Evolutionary conservation across 352 stramenopile species (phyloP).

Genomic region (Phytophthora palmivora): DNA sequence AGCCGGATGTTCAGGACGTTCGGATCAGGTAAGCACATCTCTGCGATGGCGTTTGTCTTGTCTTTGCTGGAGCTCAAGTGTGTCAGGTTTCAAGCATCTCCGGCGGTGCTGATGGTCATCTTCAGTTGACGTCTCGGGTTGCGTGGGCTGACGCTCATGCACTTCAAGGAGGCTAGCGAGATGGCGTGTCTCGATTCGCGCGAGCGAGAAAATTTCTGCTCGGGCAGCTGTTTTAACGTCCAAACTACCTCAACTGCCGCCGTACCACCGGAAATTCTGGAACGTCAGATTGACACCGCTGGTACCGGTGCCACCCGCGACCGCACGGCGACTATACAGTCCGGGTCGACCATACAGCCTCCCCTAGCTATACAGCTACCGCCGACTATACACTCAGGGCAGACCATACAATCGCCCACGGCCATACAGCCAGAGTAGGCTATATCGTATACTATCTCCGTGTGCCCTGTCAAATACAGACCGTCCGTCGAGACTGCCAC

Average conservation of each 20-base stretch:
- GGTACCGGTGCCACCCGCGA: no score
- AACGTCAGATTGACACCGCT: no score
- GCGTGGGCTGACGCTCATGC: no score
- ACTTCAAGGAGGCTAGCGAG: no score
- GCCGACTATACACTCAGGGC: neutral
- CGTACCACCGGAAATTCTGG: neutral
- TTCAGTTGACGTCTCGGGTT: neutral
- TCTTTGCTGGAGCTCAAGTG: slow-evolving; percentile 18
- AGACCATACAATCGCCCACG: neutral
- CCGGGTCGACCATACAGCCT: no score
- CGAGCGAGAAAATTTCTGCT: neutral
- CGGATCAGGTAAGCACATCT: no score
- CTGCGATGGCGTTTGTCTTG: neutral
- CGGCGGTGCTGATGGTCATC: slow-evolving; percentile 16
- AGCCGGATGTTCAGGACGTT: no score
- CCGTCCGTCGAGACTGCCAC: no score
- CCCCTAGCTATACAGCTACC: neutral
- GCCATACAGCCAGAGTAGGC: neutral
- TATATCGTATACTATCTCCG: no score
- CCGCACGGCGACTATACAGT: no score
- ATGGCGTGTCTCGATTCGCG: neutral
- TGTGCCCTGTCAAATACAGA: no score
- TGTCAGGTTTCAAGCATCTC: slow-evolving; percentile 10
- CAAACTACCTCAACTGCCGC: neutral
- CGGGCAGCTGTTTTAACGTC: neutral